These are phyloP conservation scores for Deakozyma indianensis DNA, from an alignment of 805 yeast genomes.

Conservation along the genomic window DNA sequence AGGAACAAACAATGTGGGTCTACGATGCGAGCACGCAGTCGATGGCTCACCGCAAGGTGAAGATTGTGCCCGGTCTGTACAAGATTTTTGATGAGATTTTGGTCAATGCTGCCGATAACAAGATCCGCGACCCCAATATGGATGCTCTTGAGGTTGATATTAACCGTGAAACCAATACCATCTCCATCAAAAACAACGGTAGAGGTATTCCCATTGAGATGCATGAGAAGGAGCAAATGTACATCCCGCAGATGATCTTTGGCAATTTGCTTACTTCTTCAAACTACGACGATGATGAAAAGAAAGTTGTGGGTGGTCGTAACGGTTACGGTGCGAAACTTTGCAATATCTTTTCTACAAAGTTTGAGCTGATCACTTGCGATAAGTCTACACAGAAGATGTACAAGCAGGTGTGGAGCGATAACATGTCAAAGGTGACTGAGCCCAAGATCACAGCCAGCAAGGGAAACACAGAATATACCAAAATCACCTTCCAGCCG, in stretches of 20 bases:
- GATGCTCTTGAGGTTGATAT: conserved; percentile 71
- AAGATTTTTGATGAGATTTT: conserved; percentile 94
- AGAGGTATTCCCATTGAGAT: conserved; percentile 90
- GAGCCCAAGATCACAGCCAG: conserved; percentile 57
- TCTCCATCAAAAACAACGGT: conserved; percentile 84
- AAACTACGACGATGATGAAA: conserved; percentile 88
- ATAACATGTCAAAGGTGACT: conserved; percentile 68
- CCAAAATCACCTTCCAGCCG: conserved; percentile 78
- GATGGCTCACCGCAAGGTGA: conserved; percentile 42
- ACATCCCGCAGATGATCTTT: conserved; percentile 90
- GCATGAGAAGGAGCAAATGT: conserved; percentile 79
- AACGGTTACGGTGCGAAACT: conserved; percentile 96
- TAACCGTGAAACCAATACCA: conserved; percentile 56
- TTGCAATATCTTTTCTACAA: conserved; percentile 88
- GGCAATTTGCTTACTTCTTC: conserved; percentile 91
- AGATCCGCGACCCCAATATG: conserved; percentile 89
- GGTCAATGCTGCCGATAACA: conserved; percentile 97
- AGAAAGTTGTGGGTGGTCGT: conserved; percentile 96
- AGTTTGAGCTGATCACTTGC: conserved; percentile 78
- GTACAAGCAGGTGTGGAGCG: conserved; percentile 74
- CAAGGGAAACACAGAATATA: conserved; percentile 52
- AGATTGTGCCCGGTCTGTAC: conserved; percentile 88
- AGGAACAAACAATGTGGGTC: conserved; percentile 75
- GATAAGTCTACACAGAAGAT: conserved; percentile 47
- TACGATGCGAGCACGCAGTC: conserved; percentile 49